Evolutionary conservation across 768 basidiomycete species (phyloP), one percentile per base, ranked within the genome.

Genomic region (Rhodotorula paludigena): DNA sequence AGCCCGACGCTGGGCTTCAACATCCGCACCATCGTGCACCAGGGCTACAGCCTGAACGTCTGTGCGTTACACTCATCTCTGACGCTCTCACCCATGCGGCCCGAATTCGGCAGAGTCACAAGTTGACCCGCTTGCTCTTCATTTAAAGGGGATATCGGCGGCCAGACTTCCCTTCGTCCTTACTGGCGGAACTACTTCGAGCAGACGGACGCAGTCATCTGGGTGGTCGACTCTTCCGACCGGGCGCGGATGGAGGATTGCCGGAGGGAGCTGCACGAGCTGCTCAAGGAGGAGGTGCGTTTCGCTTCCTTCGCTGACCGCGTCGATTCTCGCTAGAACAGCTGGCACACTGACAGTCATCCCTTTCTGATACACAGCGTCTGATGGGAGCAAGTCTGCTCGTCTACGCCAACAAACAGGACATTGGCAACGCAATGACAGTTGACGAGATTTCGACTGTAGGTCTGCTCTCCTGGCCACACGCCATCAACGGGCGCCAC

Each of bases 131-230:
- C 8, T 30, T 57, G 23, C 55, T 41, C 61, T 33, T 48, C n/a
- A 44, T 44, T 42, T 12, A 60, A 74, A 97, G 93, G 94, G 96
- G 96, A 99, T 78, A 92, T 98, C 42, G 96, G 96, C 42, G 94
- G 96, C 32, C 96, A 99, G 78, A 86, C 88, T 64, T 93, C 91
- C 0, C 85, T 99, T 58, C 85, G 96, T 38, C 94, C 96, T 12
- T 98, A 98, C 78, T 99, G 96, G 96, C 82, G 91, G 33, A 99
- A 98, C 78, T 98, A 98, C 80, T 98, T 98, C 74, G 96, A 99
- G 79, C 90, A 92, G 79, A 98, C 96, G 16, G 96, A 98, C 79
- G 94, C 89, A 12, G 82, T 99, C 51, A 92, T 98, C 41, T 99
- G 96, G 96, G 94, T 99, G 25, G 93, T 99, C 48, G 96, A 99